Evolutionary conservation across 306 rosid genomes (phyloP).

Genomic region (Cucumis sativus): DNA sequence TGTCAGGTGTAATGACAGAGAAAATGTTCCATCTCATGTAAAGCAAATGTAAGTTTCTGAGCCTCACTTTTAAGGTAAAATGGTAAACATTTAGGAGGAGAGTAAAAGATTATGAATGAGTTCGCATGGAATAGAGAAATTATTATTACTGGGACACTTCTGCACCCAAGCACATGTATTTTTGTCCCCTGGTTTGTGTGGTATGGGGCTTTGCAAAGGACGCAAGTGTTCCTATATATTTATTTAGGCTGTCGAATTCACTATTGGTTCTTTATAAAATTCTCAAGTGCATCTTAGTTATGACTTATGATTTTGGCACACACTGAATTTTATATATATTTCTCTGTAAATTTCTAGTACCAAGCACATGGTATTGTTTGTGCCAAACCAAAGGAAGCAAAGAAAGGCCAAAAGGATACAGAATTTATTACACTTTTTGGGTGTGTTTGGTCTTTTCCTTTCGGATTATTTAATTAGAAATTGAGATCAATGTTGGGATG

Average conservation of each 20-base stretch:
- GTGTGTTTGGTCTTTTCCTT: neutral
- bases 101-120: neutral
- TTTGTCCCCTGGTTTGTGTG: conserved; percentile 1
- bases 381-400: neutral
- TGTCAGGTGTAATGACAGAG: conserved; percentile 3
- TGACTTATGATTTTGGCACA: neutral
- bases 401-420: neutral
- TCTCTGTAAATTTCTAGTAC: neutral
- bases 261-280: neutral
- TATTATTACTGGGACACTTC: conserved; percentile 1
- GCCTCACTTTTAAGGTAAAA: neutral
- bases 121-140: conserved; percentile 3
- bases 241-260: neutral
- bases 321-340: neutral
- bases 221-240: neutral
- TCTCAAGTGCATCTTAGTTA: conserved; percentile 5
- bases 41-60: neutral
- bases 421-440: neutral
- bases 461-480: neutral
- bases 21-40: neutral
- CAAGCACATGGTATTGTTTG: neutral
- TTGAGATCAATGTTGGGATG: neutral
- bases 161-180: neutral
- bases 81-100: neutral
- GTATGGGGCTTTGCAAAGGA: neutral